phyloP scores from a whole-genome alignment of 495 filamentous ascomycete genomes.

The Talaromyces ruber region DNA sequence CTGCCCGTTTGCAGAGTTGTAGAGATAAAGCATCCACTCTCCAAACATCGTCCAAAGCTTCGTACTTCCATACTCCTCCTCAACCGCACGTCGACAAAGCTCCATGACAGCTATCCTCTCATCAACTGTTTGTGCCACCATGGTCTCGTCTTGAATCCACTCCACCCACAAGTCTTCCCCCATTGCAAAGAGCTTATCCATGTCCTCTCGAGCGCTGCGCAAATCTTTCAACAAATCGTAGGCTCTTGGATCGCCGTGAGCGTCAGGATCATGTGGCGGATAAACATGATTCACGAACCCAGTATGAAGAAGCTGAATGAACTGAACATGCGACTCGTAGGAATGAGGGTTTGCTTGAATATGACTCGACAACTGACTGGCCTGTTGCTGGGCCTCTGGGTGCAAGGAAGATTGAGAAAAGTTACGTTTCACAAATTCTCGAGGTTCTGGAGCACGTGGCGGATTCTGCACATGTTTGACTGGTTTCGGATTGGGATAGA shows the following conservation, averaged over 20 bases:
- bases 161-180: slow-evolving; percentile 58
- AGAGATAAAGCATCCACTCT: slow-evolving; percentile 74
- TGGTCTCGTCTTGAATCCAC: slow-evolving; percentile 55
- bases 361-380: slow-evolving; percentile 44
- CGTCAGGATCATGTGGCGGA: slow-evolving; percentile 36
- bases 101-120: slow-evolving; percentile 74
- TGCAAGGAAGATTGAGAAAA: slow-evolving; percentile 44
- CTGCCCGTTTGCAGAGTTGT: slow-evolving; percentile 51
- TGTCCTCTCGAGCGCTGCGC: slow-evolving; percentile 52
- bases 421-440: slow-evolving; percentile 36
- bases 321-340: slow-evolving; percentile 55
- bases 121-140: slow-evolving; percentile 50
- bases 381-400: slow-evolving; percentile 41
- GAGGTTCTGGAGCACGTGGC: slow-evolving; percentile 36
- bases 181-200: slow-evolving; percentile 58
- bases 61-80: slow-evolving; percentile 74
- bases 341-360: slow-evolving; percentile 55
- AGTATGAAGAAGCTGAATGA: slow-evolving; percentile 56
- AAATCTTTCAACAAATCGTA: slow-evolving; percentile 57
- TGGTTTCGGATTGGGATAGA: slow-evolving; percentile 38
- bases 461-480: slow-evolving; percentile 38
- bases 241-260: slow-evolving; percentile 33
- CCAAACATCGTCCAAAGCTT: slow-evolving; percentile 86
- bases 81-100: slow-evolving; percentile 67
- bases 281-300: slow-evolving; percentile 51